These are phyloP conservation scores for Penicillium antarcticum DNA, from an alignment of 495 filamentous ascomycete genomes.

Conservation along the genomic window DNA sequence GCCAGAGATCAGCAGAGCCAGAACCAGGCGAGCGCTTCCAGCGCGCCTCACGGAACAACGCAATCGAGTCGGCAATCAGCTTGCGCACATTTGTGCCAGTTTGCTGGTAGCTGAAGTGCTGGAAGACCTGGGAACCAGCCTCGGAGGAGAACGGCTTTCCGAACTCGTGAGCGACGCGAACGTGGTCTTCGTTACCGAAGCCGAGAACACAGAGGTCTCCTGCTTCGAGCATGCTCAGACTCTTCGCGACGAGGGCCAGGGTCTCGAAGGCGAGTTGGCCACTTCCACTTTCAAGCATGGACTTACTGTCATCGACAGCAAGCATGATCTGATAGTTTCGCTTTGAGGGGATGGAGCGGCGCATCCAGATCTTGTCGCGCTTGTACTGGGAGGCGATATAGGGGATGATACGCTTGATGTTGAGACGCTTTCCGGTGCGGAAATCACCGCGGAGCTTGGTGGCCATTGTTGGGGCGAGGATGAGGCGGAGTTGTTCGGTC, in stretches of 20 bases:
- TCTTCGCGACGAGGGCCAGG: constrained; percentile 80
- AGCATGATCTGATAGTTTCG: constrained; percentile 95
- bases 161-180: constrained; percentile 87
- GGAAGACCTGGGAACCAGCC: constrained; percentile 75
- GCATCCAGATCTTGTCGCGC: constrained; percentile 99
- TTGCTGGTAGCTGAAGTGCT: constrained; percentile 84
- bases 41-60: constrained; percentile 75
- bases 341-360: constrained; percentile 83
- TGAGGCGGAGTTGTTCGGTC: constrained; percentile 90
- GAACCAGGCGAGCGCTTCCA: constrained; percentile 50
- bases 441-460: constrained; percentile 97
- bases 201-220: constrained; percentile 86
- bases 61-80: constrained; percentile 71
- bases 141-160: constrained; percentile 78
- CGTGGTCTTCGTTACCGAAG: constrained; percentile 72
- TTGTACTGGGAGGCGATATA: constrained; percentile 98
- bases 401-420: constrained; percentile 98
- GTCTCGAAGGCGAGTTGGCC: constrained; percentile 82
- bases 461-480: constrained; percentile 88
- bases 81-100: constrained; percentile 77
- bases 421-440: constrained; percentile 95
- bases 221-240: constrained; percentile 85
- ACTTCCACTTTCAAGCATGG: constrained; percentile 76
- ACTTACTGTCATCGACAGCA: constrained; percentile 91
- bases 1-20: constrained; percentile 83